Evolutionary conservation across 176 grass and related monocot genomes (phyloP), one percentile per base, ranked within the genome.

Genomic region (Pharus latifolius): DNA sequence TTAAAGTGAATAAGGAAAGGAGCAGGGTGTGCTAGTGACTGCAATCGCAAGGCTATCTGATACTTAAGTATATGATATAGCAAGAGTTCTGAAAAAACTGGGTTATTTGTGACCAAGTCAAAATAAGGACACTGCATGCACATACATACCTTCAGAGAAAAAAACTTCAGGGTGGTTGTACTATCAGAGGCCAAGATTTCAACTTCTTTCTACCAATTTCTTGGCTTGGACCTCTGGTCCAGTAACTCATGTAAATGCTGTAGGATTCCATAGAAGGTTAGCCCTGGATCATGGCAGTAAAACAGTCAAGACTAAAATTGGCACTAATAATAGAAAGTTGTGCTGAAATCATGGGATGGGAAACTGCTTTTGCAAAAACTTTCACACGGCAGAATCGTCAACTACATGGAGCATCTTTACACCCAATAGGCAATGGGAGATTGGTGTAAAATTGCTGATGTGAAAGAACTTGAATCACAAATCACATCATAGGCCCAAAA

Each of bases 401-500:
- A 15, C 16, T 9, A 30, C 12, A 33, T 56, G 60, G 48, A 55
- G 18, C 40, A 34, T 17, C 16, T 27, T 56, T 6, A 22, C 37
- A 56, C 37, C 74, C 69, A 30, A 54, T 54, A 37, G 12, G 32
- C 30, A 49, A 58, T 15, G 20, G 20, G 12, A 19, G 38, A 37
- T 15, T 15, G 47, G 47, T 20, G 58, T 54, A 71, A 28, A 58
- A 67, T 5, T 17, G n/a, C 23, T 40, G 53, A 56, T 63, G 38
- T 43, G 56, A 70, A 7, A 35, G 27, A 29, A 61, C 17, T 63
- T 29, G 65, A 34, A 35, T 25, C 17, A 40, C 50, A 25, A 44
- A 74, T 65, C 74, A 72, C 67, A 32, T 79, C 69, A 47, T 5
- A 20, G 22, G 6, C 18, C 45, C 26, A 43, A 61, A 67, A 53